Conservation (phyloP, 495 filamentous ascomycete genomes). For the Xylaria telfairii region DNA sequence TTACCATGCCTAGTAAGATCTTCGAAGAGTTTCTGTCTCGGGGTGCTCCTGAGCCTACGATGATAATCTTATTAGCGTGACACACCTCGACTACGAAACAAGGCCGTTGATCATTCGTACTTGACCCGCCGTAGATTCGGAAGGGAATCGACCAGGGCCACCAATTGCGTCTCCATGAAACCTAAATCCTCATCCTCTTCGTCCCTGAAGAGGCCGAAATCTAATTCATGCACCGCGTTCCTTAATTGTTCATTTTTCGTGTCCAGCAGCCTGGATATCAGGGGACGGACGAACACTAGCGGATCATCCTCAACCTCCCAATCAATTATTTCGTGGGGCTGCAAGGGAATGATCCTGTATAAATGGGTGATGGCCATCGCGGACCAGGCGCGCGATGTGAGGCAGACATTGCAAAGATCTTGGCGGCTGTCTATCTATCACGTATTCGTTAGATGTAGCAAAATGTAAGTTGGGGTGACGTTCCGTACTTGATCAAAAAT, state of each 20-base stretch:
- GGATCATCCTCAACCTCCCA: background rate
- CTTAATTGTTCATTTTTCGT: background rate
- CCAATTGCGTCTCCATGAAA: background rate
- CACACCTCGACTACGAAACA: background rate
- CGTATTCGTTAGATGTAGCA: background rate
- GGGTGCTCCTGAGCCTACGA: background rate
- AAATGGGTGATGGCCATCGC: slow-evolving; percentile 17
- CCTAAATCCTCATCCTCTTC: background rate
- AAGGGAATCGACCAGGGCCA: background rate
- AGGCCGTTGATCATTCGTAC: background rate
- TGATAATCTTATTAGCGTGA: background rate
- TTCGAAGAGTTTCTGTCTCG: background rate
- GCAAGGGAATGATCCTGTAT: slow-evolving; percentile 6
- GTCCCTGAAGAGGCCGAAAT: slow-evolving; percentile 8
- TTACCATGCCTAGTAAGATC: background rate
- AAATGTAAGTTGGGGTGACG: background rate
- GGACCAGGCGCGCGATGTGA: slow-evolving; percentile 15
- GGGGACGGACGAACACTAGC: background rate
- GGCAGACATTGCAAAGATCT: slow-evolving; percentile 15
- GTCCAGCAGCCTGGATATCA: slow-evolving; percentile 7
- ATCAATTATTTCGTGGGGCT: background rate
- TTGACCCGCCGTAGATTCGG: slow-evolving; percentile 20
- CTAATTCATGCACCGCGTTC: slow-evolving; percentile 13
- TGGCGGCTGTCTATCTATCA: slow-evolving; percentile 3
- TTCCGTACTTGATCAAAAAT: slow-evolving; percentile 9